phyloP scores from a whole-genome alignment of 805 yeast genomes.

The Cyberlindnera nakhonratchasimensis region DNA sequence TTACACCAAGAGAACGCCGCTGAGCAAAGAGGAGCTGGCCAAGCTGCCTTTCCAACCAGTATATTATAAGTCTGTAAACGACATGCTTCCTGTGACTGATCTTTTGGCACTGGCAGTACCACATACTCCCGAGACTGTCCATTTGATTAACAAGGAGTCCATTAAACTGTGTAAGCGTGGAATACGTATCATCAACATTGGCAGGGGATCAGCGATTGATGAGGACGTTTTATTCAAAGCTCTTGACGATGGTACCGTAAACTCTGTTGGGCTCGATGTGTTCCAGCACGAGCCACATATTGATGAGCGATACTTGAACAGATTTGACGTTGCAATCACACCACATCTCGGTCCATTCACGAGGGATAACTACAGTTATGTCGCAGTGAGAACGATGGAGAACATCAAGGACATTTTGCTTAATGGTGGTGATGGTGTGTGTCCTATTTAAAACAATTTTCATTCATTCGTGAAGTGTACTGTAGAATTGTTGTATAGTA shows the following conservation, averaged over 20 bases:
- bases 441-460: constrained; percentile 1
- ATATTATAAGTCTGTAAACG: constrained; percentile 45
- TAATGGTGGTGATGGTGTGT: constrained; percentile 13
- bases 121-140: constrained; percentile 52
- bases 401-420: constrained; percentile 35
- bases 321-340: constrained; percentile 53
- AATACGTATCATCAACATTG: constrained; percentile 66
- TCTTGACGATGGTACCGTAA: constrained; percentile 53
- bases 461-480: neutral
- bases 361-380: constrained; percentile 47
- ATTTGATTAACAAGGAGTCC: constrained; percentile 48
- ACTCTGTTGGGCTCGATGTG: constrained; percentile 73
- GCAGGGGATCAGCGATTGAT: constrained; percentile 68
- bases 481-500: constrained; percentile 1
- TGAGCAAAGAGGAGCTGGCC: constrained; percentile 34
- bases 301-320: constrained; percentile 43
- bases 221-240: constrained; percentile 64
- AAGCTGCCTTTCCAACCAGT: constrained; percentile 43
- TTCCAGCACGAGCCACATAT: constrained; percentile 60
- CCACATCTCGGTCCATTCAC: constrained; percentile 79
- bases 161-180: constrained; percentile 49
- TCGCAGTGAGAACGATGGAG: constrained; percentile 50
- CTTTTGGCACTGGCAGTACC: constrained; percentile 67
- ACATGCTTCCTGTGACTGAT: constrained; percentile 42
- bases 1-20: constrained; percentile 53